Evolutionary conservation across 805 yeast species (phyloP), one percentile per base, ranked within the genome.

Genomic region (Saccharomycopsis synnaedendra): DNA sequence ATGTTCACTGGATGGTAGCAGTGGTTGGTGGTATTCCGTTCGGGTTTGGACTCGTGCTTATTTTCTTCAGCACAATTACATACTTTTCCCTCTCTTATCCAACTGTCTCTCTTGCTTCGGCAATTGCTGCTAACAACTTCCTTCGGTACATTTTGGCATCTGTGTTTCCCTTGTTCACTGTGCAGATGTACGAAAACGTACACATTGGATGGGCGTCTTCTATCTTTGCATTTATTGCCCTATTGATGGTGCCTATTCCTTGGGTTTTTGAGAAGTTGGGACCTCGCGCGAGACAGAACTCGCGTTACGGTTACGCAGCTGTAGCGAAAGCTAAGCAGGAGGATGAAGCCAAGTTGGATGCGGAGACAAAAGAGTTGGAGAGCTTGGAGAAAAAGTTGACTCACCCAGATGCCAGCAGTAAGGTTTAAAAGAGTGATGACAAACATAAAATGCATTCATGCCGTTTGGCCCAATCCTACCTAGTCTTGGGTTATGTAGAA

Each of bases 91-190:
- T 78, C 71, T 62, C 83, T 4, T 85, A 78, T 62, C 90, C 93
- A 31, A 87, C 90, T 42, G 63, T 78, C 34, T 72, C 74, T 34
- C 82, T 86, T 28, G 95, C 96, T 0, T 80, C 90, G n/a, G 90
- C 94, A 3, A 63, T 86, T 52, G 95, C 95, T 35, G 96, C 95
- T 9, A 88, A 87, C 65, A 85, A 85, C 61, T 68, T 88, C 58
- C 63, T 81, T 49, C 75, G 96, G 65, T 86, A 85, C 60, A 55
- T 81, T 33, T 61, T 83, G 52, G 86, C 94, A 6, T 78, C 86
- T 5, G 85, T 80, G 27, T 81, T 88, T 71, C 96, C 96, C 48
- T 69, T 88, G 50, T 87, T 88, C 65, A 84, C 88, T 1, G 75
- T 79, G 27, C 96, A 87, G 64, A 85, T 88, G 95, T 81, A 82